These are phyloP conservation scores for Thinopyrum elongatum DNA, from an alignment of 176 grass and related monocot species.

Conservation along the genomic window DNA sequence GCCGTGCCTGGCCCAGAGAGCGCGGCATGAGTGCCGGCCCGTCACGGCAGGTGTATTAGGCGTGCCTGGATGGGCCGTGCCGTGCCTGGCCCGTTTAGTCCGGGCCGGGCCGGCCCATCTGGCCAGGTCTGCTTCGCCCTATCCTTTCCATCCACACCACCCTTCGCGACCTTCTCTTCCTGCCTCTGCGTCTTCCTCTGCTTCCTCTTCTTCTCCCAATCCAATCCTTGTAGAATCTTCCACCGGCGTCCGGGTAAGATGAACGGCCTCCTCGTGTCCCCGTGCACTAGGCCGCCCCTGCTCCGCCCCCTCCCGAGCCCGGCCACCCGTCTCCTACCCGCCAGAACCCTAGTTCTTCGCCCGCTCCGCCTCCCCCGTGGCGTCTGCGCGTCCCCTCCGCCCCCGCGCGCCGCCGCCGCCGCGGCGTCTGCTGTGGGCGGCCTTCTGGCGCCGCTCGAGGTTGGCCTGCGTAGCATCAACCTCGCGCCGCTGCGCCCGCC, in stretches of 20 bases:
- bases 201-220: not conserved
- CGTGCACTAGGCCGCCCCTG: constrained; percentile 24
- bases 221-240: constrained; percentile 24
- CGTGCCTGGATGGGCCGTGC: too few species aligned
- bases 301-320: constrained; percentile 9
- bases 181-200: too few species aligned
- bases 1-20: too few species aligned
- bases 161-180: too few species aligned
- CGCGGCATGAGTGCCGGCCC: too few species aligned
- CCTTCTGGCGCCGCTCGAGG: constrained; percentile 51
- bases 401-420: constrained; percentile 30
- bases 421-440: constrained; percentile 43
- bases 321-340: not conserved
- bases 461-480: constrained; percentile 46
- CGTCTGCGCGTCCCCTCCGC: constrained; percentile 15
- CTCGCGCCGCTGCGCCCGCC: constrained; percentile 66
- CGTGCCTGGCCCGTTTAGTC: too few species aligned
- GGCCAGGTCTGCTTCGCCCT: too few species aligned
- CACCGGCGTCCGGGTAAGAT: not conserved
- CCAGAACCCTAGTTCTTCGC: constrained; percentile 33
- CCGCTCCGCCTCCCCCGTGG: constrained; percentile 14
- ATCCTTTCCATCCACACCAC: too few species aligned
- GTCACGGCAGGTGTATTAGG: too few species aligned
- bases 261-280: constrained; percentile 41
- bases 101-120: too few species aligned